These are phyloP conservation scores for Aspergillus candidus DNA, from an alignment of 2,329 filamentous ascomycete genomes.

Conservation along the genomic window DNA sequence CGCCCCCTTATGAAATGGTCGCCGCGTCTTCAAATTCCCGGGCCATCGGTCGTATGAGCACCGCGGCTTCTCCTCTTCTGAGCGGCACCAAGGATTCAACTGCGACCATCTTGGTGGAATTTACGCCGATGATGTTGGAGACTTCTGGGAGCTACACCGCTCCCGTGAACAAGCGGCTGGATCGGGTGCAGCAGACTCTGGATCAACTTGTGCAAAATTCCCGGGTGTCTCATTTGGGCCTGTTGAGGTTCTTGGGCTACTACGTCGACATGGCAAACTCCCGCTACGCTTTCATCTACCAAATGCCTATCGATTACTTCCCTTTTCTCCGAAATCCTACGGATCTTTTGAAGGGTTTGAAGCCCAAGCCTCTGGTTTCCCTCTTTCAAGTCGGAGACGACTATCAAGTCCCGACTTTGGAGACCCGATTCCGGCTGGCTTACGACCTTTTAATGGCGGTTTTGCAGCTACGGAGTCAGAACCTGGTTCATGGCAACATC, in stretches of 20 bases:
- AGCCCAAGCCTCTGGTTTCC: slow-evolving; percentile 38
- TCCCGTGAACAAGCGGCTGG: slow-evolving; percentile 27
- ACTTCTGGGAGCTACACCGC: slow-evolving; percentile 24
- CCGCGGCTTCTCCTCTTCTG: slow-evolving; percentile 32
- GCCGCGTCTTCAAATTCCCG: slow-evolving; percentile 39
- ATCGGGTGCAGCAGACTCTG: slow-evolving; percentile 33
- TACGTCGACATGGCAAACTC: slow-evolving; percentile 52
- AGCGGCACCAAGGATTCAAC: slow-evolving; percentile 29
- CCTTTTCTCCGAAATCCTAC: slow-evolving; percentile 37
- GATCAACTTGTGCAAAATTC: slow-evolving; percentile 39
- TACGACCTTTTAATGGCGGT: slow-evolving; percentile 54
- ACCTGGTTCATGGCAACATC: slow-evolving; percentile 56
- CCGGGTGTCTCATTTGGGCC: slow-evolving; percentile 36
- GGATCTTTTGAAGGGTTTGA: slow-evolving; percentile 31
- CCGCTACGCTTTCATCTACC: slow-evolving; percentile 56
- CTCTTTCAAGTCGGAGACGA: slow-evolving; percentile 39
- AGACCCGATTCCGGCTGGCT: slow-evolving; percentile 57
- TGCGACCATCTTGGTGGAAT: slow-evolving; percentile 39
- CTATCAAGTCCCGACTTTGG: slow-evolving; percentile 49
- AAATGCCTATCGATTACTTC: slow-evolving; percentile 48
- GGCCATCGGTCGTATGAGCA: slow-evolving; percentile 35
- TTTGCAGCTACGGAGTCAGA: slow-evolving; percentile 51
- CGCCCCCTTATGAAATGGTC: slow-evolving; percentile 39
- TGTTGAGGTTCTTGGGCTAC: slow-evolving; percentile 45
- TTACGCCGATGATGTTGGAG: slow-evolving; percentile 36